Evolutionary conservation across 2,329 filamentous ascomycete genomes (phyloP), one percentile per base, ranked within the genome.

Genomic region (Cyphellophora europaea): DNA sequence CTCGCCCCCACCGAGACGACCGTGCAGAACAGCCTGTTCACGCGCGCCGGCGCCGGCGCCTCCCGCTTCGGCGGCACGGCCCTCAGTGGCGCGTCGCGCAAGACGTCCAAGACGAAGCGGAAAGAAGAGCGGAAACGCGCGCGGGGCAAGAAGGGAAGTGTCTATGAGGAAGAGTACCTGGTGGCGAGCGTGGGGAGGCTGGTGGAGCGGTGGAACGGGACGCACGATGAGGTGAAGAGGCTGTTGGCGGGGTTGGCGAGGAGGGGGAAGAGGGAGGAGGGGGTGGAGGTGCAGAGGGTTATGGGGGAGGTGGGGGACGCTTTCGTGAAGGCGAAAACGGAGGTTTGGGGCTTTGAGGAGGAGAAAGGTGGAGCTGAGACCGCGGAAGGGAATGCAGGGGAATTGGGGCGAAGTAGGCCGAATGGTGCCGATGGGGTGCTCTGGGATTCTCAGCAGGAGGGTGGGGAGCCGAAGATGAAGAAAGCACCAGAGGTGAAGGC

Each of bases 91-190:
- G 78, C 82, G 2, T 83, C 78, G 32, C 73, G 87, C 10, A 82
- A 82, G 39, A 94, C 86, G 27, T 82, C 77, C 53, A 93, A 91
- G 67, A 95, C 93, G 54, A 77, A 87, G 34, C 71, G 81, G 15
- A 72, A 87, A 13, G 91, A 98, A 59, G 91, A 98, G 67, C 78
- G 93, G 57, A 98, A 98, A 71, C 77, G 89, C 11, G 91, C 91
- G 0, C 70, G 86, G 5, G 91, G 91, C 15, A 89, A 94, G 57
- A 96, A 96, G 66, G 91, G 91, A 8, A 94, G 85, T 11, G 84
- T 98, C 4, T 98, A 98, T 58, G 91, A 98, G 58, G 89, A 96
- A 54, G 91, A 96, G 59, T 98, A 98, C 57, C 73, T 98, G 4
- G 79, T 94, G 39, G 91, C 88, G 56, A 89, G 81, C 48, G 78